Base-by-base conservation (phyloP, 192 early-diverging fungal genomes). In the Coemansia sp. region DNA sequence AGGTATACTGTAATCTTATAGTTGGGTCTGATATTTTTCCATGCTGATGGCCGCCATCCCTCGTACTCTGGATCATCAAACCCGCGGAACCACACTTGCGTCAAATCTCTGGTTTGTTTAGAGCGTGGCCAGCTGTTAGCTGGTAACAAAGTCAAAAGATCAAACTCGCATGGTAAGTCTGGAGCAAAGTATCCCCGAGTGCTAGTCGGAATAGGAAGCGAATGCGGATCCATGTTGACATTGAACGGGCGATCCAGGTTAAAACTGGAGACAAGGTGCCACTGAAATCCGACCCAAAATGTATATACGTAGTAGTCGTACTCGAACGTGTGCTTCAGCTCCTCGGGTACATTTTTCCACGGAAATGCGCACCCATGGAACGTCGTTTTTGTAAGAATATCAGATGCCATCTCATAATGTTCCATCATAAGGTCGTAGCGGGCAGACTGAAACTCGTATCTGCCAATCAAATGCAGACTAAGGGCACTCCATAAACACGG, bases 231-330 rank as follows among this genome's bases (percentile, higher is more conserved):
- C 20, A 74, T 67, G 30, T 58, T 50, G 6, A 71, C 51, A 27
- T 70, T 74, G 52, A 80, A 80, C 32, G 71, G 72, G 14, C 77
- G 77, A 51, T 80, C 77, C n/a, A 80, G 68, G 55, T 70, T 80
- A 51, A 80, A 68, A 63, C 77, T 66, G 58, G 68, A 74, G 22
- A 80, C 77, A 25, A 80, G 57, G 55, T 80, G 72, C 77, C 77
- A 80, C 59, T 80, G 77, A 64, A 80, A 80, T 1, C 77, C 72
- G 17, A 74, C 77, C 77, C 77, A 80, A 59, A 64, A 80, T 20
- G 77, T 80, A 54, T 80, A 80, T 31, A 80, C 77, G 51, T 80
- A 80, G 62, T 80, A 80, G 53, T 80, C 77, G 42, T 74, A 74
- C 66, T 80, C 77, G 10, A 80, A 80, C 27, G 77, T 70, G 61